Base-by-base conservation (phyloP, 2,329 filamentous ascomycete species). In the Alternaria panax region DNA sequence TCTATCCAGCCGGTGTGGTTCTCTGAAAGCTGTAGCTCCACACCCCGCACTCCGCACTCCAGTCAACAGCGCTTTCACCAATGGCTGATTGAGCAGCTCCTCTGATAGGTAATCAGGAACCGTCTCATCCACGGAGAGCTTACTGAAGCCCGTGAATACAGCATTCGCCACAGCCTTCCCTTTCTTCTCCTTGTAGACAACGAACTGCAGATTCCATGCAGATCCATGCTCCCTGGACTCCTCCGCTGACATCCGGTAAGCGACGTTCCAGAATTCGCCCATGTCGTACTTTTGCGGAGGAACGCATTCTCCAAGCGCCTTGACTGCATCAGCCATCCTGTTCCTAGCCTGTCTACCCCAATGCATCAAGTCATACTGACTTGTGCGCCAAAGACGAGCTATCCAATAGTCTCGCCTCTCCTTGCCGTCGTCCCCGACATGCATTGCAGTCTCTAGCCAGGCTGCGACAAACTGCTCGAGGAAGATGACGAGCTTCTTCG, bases 141-240 rank as follows among this genome's bases (percentile, higher is more conserved):
- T 43, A 14, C 46, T 47, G 32, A 58, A 53, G 20, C 55, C 50
- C 16, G 2, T 1, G 12, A 16, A 16, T 2, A 53, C 41, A 1
- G 27, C 55, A 27, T 42, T 40, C 24, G 52, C 55, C 27, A 45
- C 24, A 9, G 12, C 32, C 20, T 55, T 28, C 12, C 24, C 43
- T 25, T 43, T 7, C 40, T 41, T 41, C 34, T 51, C 57, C 32
- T 38, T 43, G 14, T 54, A 32, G 11, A 59, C 22, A 7, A 59
- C 38, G 12, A 27, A 54, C 24, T 59, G 51, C 57, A 59, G 20
- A 9, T 51, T 51, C 57, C 57, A 59, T 8, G 34, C 51, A 7
- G 41, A 27, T 5, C 51, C 57, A 38, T 59, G 36, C 5, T 14
- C 5, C 16, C 45, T 16, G 12, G 25, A 54, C 27, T 30, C 36